Conservation (phyloP, 441 rosid genomes). For the Hura crepitans region DNA sequence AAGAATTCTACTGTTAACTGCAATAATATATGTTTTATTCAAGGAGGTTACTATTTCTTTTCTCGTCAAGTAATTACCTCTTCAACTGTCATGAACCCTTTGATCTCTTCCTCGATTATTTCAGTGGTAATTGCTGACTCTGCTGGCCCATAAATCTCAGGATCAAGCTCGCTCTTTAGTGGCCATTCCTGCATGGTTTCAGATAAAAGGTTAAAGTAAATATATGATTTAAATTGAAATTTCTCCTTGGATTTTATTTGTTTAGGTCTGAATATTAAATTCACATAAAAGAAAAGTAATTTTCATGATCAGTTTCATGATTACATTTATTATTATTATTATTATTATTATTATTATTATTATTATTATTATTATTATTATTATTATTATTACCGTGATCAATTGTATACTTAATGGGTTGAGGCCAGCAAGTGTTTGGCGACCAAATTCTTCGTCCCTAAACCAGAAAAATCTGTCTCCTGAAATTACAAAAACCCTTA, state of each 20-base stretch:
- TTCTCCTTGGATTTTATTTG: too few relatives aligned
- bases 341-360: too few relatives aligned
- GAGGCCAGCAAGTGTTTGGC: conserved; percentile 73
- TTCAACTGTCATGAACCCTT: conserved; percentile 44
- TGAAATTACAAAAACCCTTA: conserved; percentile 15
- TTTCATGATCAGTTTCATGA: too few relatives aligned
- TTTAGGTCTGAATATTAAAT: too few relatives aligned
- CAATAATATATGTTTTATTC: too few relatives aligned
- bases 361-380: too few relatives aligned
- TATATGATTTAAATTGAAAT: too few relatives aligned
- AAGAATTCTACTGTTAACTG: not conserved
- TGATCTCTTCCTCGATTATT: conserved; percentile 39
- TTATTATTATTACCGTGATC: conserved; percentile 53
- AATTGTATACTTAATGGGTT: conserved; percentile 54
- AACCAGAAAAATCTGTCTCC: conserved; percentile 74
- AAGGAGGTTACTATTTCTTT: not conserved
- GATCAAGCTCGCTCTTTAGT: conserved; percentile 58
- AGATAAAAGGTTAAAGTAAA: too few relatives aligned
- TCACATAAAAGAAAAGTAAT: too few relatives aligned
- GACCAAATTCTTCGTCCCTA: conserved; percentile 67
- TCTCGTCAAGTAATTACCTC: conserved; percentile 36
- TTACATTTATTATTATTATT: too few relatives aligned
- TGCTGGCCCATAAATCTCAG: conserved; percentile 47
- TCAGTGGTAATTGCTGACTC: conserved; percentile 57
- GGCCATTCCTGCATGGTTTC: conserved; percentile 64